A percentile compares a stretch with the other conserved stretches of the same genome.
Evolutionary conservation across 116 monocot species (phyloP).

Genomic region (Zostera marina): DNA sequence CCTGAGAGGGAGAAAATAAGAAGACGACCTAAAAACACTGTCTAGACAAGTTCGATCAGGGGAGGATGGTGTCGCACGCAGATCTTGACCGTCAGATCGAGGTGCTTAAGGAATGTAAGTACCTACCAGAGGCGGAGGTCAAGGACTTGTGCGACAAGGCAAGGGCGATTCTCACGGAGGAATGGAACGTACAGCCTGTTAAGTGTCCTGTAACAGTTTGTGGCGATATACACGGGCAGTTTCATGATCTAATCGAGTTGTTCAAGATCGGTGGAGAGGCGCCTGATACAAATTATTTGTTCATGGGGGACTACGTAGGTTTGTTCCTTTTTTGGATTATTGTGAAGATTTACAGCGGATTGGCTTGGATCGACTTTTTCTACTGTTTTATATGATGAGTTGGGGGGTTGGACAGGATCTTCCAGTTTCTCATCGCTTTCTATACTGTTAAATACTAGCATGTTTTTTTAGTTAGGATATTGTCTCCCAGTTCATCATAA

Average conservation of each 20-base stretch:
- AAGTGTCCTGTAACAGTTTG: slow-evolving; percentile 60
- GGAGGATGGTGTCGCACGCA: slow-evolving; percentile 44
- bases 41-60: too few species aligned
- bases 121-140: slow-evolving; percentile 56
- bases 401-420: too few species aligned
- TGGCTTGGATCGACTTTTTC: not conserved
- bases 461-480: too few species aligned
- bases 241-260: slow-evolving; percentile 64
- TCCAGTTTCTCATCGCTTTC: too few species aligned
- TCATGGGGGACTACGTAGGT: slow-evolving; percentile 83
- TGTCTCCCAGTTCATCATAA: too few species aligned
- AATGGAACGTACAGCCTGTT: slow-evolving; percentile 70
- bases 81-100: slow-evolving; percentile 80
- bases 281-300: slow-evolving; percentile 71
- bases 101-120: slow-evolving; percentile 61
- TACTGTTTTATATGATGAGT: too few species aligned
- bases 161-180: slow-evolving; percentile 40
- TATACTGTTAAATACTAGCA: too few species aligned
- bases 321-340: slow-evolving; percentile 5
- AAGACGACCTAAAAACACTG: too few species aligned
- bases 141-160: slow-evolving; percentile 59
- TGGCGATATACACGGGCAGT: slow-evolving; percentile 68
- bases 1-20: too few species aligned
- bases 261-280: slow-evolving; percentile 58
- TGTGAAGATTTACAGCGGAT: not conserved